Percentiles rank a stretch among this genome's conserved stretches.
These are phyloP conservation scores for Lenzites betulinus DNA, from an alignment of 768 basidiomycete species.

Conservation along the genomic window DNA sequence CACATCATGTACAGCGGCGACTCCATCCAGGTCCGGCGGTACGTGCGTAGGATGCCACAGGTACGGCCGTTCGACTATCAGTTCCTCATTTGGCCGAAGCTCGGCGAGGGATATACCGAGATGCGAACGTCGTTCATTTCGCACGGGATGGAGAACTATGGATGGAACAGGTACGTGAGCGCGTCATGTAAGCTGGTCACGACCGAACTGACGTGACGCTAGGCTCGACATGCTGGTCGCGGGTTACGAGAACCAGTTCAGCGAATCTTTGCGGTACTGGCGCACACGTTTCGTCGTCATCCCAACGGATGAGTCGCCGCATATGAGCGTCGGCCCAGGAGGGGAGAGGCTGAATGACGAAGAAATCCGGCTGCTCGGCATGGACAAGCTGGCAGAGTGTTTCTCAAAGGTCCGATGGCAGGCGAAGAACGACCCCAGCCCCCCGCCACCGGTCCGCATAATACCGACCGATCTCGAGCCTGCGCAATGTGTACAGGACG, in stretches of 20 bases:
- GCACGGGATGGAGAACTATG: constrained; percentile 80
- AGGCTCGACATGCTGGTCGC: constrained; percentile 87
- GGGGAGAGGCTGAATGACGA: constrained; percentile 83
- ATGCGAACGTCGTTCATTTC: constrained; percentile 72
- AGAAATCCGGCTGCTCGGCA: constrained; percentile 85
- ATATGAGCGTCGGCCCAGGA: constrained; percentile 53
- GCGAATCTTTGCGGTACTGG: constrained; percentile 89
- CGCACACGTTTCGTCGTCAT: constrained; percentile 92
- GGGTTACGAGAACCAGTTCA: constrained; percentile 78
- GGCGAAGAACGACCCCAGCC: constrained; percentile 54
- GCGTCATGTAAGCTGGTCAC: neutral
- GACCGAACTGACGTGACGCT: neutral
- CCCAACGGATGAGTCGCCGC: constrained; percentile 74
- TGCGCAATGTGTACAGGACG: constrained; percentile 76
- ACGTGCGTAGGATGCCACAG: constrained; percentile 71
- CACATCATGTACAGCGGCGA: constrained; percentile 90
- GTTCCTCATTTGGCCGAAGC: constrained; percentile 92
- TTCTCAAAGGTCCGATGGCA: constrained; percentile 87
- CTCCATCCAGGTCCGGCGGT: constrained; percentile 83
- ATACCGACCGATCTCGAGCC: constrained; percentile 86
- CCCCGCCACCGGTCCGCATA: constrained; percentile 63
- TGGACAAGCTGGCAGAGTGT: constrained; percentile 87
- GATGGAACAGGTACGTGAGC: constrained; percentile 74
- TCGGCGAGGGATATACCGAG: constrained; percentile 86
- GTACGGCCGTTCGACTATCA: constrained; percentile 73